These are phyloP conservation scores for Echites panduratus DNA, from an alignment of 257 asterid genomes.

Conservation along the genomic window DNA sequence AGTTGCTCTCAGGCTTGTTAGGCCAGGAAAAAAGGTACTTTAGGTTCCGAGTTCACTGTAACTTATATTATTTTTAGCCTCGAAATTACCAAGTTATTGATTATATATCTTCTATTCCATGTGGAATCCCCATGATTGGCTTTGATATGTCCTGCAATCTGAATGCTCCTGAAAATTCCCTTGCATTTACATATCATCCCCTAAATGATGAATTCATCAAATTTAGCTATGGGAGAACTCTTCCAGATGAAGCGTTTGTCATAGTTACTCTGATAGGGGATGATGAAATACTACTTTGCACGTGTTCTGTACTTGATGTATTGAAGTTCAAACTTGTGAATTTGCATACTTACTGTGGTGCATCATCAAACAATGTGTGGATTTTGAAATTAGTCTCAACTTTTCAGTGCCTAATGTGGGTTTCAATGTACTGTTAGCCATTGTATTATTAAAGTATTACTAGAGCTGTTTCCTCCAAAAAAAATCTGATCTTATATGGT, in stretches of 20 bases:
- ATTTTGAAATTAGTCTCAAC: neutral
- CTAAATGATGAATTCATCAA: constrained; percentile 35
- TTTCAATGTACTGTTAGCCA: neutral
- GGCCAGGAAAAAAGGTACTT: constrained; percentile 71
- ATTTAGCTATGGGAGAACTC: constrained; percentile 29
- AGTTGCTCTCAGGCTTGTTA: constrained; percentile 76
- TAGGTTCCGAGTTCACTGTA: neutral
- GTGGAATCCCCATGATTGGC: neutral
- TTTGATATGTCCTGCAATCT: neutral
- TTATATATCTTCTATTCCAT: neutral
- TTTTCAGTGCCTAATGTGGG: neutral
- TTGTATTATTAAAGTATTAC: neutral
- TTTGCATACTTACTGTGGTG: neutral
- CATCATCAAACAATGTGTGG: neutral
- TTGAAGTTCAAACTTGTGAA: neutral
- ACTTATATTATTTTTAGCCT: neutral
- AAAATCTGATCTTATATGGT: neutral
- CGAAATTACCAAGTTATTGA: neutral
- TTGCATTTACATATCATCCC: neutral
- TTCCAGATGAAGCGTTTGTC: constrained; percentile 32
- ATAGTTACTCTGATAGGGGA: constrained; percentile 53
- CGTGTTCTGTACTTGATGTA: neutral
- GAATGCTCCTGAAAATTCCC: too few relatives aligned
- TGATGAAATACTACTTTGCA: neutral
- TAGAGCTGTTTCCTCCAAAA: too few relatives aligned